These are phyloP conservation scores for Vicia faba DNA, from an alignment of 306 rosid species.

Conservation along the genomic window DNA sequence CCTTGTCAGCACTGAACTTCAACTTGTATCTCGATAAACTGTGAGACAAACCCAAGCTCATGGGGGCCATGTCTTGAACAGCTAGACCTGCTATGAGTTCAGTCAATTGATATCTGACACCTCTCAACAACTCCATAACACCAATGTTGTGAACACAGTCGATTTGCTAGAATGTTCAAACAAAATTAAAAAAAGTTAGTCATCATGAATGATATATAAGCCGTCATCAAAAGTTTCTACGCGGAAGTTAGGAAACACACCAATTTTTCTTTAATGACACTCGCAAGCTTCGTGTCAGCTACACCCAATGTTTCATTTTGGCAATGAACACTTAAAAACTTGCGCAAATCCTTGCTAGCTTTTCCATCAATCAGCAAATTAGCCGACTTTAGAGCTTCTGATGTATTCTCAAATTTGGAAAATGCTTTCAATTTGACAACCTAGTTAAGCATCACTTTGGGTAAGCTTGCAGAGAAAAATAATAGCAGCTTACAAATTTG, in stretches of 20 bases:
- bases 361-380: constrained; percentile 77
- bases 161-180: constrained; percentile 64
- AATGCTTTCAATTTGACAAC: constrained; percentile 86
- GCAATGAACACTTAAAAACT: constrained; percentile 79
- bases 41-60: constrained; percentile 96
- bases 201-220: background rate
- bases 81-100: constrained; percentile 82
- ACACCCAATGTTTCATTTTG: constrained; percentile 78
- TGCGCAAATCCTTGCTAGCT: constrained; percentile 88
- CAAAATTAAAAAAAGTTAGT: background rate
- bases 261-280: constrained; percentile 81
- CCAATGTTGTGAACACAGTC: constrained; percentile 78
- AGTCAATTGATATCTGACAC: constrained; percentile 75
- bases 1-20: constrained; percentile 98
- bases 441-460: constrained; percentile 36
- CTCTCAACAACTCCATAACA: constrained; percentile 95
- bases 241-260: constrained; percentile 39
- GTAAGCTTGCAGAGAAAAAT: constrained; percentile 16
- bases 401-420: constrained; percentile 80
- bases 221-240: background rate
- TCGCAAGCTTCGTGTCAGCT: constrained; percentile 91
- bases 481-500: too few relatives aligned
- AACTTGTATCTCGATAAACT: constrained; percentile 88
- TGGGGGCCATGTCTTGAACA: constrained; percentile 90
- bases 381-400: constrained; percentile 87